Evolutionary conservation across 805 yeast species (phyloP), one percentile per base, ranked within the genome.

Genomic region (Metschnikowia amazonensis): DNA sequence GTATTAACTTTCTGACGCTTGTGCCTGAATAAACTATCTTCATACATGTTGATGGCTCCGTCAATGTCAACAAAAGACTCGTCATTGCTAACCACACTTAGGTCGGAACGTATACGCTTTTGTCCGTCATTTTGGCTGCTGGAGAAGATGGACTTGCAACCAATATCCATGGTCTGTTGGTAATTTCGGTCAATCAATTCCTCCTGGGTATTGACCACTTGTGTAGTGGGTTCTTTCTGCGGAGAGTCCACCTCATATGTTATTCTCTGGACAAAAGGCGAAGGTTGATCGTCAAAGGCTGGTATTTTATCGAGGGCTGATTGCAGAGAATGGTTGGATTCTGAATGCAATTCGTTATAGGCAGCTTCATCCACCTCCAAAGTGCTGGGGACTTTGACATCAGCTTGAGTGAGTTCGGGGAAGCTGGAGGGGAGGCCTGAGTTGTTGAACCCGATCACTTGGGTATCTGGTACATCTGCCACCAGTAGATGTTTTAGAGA

Each of bases 141-240:
- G 18, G 60, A 57, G 37, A 42, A 52, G 3, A 56, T 45, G 8
- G 59, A 50, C 21, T 45, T 51, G 21, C 43, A 39, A 6, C 47
- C 46, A 4, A 53, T 44, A 45, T 50, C 56, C 30, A 48, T 52
- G 7, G 44, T 29, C n/a, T 32, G 25, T 7, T 34, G 39, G 8
- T 34, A 27, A 9, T 36, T 45, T 6, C 32, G 34, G 17, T 50
- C 51, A 21, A 47, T 46, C 24, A 48, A 32, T 27, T 53, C 59
- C 35, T 62, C 66, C 42, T 62, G 66, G 5, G 66, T 62, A 34
- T 62, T 62, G 30, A 54, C 44, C 28, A 70, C 75, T 46, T 70
- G 74, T 6, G 65, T 56, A n/a, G 67, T 51, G 18, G 64, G 51
- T 33, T 48, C 57, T 39, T 31, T 29, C 23, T 39, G 42, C 10